phyloP scores from a whole-genome alignment of 768 basidiomycete species.

The Xerocomellus intermedius region DNA sequence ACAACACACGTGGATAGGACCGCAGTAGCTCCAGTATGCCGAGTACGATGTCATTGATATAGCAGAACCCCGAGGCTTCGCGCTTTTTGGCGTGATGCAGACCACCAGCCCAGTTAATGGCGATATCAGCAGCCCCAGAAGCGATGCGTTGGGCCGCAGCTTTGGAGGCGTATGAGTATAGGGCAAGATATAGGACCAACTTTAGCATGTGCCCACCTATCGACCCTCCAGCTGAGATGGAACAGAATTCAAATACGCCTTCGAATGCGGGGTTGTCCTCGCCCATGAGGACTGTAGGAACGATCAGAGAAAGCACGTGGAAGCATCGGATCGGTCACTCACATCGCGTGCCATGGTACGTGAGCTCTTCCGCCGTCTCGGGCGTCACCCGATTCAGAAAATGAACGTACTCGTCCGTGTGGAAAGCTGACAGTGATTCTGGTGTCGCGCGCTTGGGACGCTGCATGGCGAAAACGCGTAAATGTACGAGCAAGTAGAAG shows the following conservation, averaged over 20 bases:
- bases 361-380: conserved; percentile 85
- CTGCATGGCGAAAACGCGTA: conserved; percentile 37
- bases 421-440: conserved; percentile 87
- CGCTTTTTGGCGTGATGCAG: conserved; percentile 99
- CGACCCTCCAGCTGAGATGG: conserved; percentile 94
- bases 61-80: conserved; percentile 98
- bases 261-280: conserved; percentile 98
- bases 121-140: conserved; percentile 74
- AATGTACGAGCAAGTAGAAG: background rate
- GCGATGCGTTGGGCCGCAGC: conserved; percentile 80
- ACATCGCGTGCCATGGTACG: conserved; percentile 86
- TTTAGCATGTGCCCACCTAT: conserved; percentile 56
- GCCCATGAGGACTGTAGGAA: conserved; percentile 54
- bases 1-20: conserved; percentile 81
- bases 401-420: conserved; percentile 97
- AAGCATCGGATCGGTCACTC: conserved; percentile 23
- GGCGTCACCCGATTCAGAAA: conserved; percentile 87
- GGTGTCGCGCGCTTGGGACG: conserved; percentile 68
- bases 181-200: background rate
- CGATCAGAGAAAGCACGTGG: conserved; percentile 1
- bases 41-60: conserved; percentile 97
- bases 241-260: conserved; percentile 95
- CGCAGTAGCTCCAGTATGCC: conserved; percentile 92
- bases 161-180: conserved; percentile 26
- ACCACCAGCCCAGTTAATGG: conserved; percentile 97